phyloP scores from a whole-genome alignment of 2,329 filamentous ascomycete genomes.

The Blastomyces emzantsi region DNA sequence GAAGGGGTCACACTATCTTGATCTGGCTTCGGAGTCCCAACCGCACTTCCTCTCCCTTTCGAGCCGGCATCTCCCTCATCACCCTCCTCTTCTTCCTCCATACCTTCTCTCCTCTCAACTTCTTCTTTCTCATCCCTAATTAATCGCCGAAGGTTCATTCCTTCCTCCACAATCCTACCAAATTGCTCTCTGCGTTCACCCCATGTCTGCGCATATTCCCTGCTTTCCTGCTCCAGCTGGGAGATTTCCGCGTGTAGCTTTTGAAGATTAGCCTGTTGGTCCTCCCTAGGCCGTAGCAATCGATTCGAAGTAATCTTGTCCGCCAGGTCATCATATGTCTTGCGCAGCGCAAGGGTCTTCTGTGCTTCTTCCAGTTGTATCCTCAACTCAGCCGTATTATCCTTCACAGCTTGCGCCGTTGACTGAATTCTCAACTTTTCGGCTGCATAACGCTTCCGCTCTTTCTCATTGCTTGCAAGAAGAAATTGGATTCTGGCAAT shows the following conservation, averaged over 20 bases:
- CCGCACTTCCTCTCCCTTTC: constrained; percentile 39
- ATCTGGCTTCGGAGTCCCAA: constrained; percentile 43
- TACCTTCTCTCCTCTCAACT: constrained; percentile 76
- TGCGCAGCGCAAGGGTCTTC: constrained; percentile 65
- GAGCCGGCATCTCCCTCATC: constrained; percentile 45
- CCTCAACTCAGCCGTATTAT: constrained; percentile 63
- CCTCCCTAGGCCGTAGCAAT: constrained; percentile 70
- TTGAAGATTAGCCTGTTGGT: constrained; percentile 65
- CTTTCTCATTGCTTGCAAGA: constrained; percentile 68
- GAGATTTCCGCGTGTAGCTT: constrained; percentile 84
- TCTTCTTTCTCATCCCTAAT: constrained; percentile 96
- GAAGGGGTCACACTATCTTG: constrained; percentile 37
- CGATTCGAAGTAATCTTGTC: constrained; percentile 78
- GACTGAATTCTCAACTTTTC: constrained; percentile 71
- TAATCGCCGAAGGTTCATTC: constrained; percentile 71
- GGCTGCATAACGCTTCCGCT: constrained; percentile 72
- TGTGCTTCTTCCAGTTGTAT: constrained; percentile 69
- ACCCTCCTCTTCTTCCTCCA: constrained; percentile 55
- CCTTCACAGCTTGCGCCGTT: constrained; percentile 67
- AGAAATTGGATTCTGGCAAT: constrained; percentile 85
- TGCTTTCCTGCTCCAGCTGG: constrained; percentile 75
- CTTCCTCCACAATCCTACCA: constrained; percentile 79
- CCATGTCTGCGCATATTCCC: constrained; percentile 75
- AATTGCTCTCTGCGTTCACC: constrained; percentile 77
- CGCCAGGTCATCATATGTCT: constrained; percentile 78